Percentiles rank a stretch among this genome's conserved stretches.
Conservation (phyloP, 331 rosid genomes). For the Spiraea crenata region DNA sequence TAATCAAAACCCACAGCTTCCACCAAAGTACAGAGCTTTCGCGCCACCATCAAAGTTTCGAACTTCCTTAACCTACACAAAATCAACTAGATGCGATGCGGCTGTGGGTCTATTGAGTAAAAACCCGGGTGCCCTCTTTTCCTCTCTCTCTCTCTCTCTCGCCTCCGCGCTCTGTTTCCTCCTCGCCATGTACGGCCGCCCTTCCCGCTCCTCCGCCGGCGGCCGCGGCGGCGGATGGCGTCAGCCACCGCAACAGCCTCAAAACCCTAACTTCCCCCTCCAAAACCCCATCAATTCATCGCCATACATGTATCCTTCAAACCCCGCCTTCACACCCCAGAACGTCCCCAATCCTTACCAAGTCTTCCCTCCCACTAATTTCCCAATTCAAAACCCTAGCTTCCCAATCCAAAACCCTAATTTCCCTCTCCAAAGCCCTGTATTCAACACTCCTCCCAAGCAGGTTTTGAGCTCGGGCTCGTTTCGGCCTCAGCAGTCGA, state of each 20-base stretch:
- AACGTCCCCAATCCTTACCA: constrained; percentile 14
- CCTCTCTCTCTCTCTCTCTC: neutral
- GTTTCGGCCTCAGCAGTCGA: constrained; percentile 24
- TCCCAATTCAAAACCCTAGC: constrained; percentile 18
- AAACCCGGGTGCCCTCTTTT: neutral
- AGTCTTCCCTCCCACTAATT: constrained; percentile 5
- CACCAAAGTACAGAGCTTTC: too few relatives aligned
- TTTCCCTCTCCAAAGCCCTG: constrained; percentile 24
- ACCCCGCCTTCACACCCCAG: constrained; percentile 15
- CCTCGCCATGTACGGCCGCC: constrained; percentile 44
- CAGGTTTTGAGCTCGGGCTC: constrained; percentile 13
- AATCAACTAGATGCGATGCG: too few relatives aligned
- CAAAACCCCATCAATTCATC: constrained; percentile 13
- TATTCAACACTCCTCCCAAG: constrained; percentile 9
- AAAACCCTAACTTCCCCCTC: constrained; percentile 1
- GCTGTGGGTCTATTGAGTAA: too few relatives aligned
- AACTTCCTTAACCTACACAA: too few relatives aligned
- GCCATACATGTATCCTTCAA: constrained; percentile 1
- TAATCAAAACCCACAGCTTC: too few relatives aligned
- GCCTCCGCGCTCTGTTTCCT: neutral
- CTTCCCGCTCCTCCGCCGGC: constrained; percentile 26
- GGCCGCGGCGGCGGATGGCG: constrained; percentile 19
- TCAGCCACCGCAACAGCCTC: constrained; percentile 12
- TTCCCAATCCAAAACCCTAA: constrained; percentile 26
- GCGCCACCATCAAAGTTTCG: too few relatives aligned